Base-by-base conservation (phyloP, 495 filamentous ascomycete genomes). In the Terfezia claveryi region DNA sequence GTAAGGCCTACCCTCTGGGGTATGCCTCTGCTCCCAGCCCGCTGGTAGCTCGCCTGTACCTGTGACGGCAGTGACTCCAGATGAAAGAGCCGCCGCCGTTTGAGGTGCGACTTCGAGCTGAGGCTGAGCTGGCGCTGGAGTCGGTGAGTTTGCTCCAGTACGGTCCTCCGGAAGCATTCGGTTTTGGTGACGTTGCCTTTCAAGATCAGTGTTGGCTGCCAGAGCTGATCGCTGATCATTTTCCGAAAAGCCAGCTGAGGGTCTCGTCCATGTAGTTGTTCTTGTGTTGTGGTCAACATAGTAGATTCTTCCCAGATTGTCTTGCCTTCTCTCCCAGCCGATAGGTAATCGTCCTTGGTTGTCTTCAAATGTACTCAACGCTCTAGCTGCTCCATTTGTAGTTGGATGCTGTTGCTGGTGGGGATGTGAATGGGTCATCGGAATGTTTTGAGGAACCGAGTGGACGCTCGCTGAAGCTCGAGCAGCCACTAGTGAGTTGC, bases 271-370 rank as follows among this genome's bases (percentile, higher is more conserved):
- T 52, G 89, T 98, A 10, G 91, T 98, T 51, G 88, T 87, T 58
- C 91, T 76, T 6, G 89, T 93, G 67, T 98, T 98, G 68, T 98
- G 91, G 66, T 98, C 91, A 37, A 98, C 91, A 68, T 98, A 98
- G 65, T 98, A 98, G n/a, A 88, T 96, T 61, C 91, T 80, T 54
- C 92, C 92, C 41, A 98, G 70, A 63, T 96, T 87, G 68, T 98
- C 91, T 65, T 96, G 91, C 46, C 91, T 77, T 51, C 92, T 78
- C 68, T 98, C 91, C 89, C 92, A 98, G 38, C 91, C 91, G 52
- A 83, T 80, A 20, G 91, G 91, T 58, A 98, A 69, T 64, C 89
- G 80, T 50, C 91, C 91, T 65, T 94, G 87, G 37, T 80, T 78
- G 66, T 98, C 91, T 70, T 94, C 89, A 64, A 98, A 98, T 0